phyloP scores from a whole-genome alignment of 225 moss, liverwort and hornwort species.

The Physcomitrellopsis africana region DNA sequence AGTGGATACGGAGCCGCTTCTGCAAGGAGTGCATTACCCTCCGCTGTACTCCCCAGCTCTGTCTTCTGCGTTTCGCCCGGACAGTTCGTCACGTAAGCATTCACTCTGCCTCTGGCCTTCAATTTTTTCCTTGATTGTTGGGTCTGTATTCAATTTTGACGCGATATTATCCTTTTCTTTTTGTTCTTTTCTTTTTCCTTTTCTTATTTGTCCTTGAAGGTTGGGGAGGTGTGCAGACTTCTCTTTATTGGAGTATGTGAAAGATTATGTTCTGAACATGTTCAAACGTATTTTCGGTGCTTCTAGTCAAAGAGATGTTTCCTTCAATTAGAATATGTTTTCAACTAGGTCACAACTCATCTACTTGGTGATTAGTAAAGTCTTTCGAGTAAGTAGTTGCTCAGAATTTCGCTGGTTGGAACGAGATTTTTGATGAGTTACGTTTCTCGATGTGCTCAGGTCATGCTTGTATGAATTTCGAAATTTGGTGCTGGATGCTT shows the following conservation, averaged over 20 bases:
- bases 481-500: not conserved
- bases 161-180: too few species aligned
- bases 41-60: conserved; percentile 38
- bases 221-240: not conserved
- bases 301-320: not conserved
- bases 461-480: not conserved
- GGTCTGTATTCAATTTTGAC: not conserved
- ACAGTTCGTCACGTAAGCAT: conserved; percentile 39
- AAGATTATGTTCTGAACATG: not conserved
- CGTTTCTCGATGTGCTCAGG: not conserved
- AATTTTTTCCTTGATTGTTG: not conserved
- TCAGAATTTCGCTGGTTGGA: not conserved
- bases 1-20: conserved; percentile 35
- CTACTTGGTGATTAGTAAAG: not conserved
- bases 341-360: not conserved
- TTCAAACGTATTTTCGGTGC: conserved; percentile 5
- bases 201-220: too few species aligned
- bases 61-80: conserved; percentile 45
- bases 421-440: too few species aligned
- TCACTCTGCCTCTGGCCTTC: not conserved
- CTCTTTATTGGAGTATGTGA: not conserved
- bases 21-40: conserved; percentile 38
- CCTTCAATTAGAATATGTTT: too few species aligned
- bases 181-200: not conserved
- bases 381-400: not conserved